Conservation (phyloP, 345 rosid species). For the Syzygium grande region DNA sequence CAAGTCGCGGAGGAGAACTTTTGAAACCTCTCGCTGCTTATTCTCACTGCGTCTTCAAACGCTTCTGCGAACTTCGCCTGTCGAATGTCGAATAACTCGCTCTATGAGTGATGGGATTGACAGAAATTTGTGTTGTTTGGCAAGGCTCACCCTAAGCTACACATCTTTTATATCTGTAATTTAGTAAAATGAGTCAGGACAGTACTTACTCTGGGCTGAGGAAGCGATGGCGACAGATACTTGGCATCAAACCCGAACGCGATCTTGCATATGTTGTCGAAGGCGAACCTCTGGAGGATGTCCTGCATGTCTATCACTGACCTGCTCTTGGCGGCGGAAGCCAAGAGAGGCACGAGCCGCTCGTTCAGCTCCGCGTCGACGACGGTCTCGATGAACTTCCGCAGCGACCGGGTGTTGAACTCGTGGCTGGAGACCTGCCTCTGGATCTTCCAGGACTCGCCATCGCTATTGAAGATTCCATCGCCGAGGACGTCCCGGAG, state of each 20-base stretch:
- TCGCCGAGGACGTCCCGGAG: slow-evolving; percentile 50
- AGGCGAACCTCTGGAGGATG: slow-evolving; percentile 52
- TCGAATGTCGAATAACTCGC: background rate
- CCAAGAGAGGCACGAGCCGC: slow-evolving; percentile 49
- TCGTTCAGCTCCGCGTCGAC: slow-evolving; percentile 42
- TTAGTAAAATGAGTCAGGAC: background rate
- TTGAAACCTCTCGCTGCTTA: background rate
- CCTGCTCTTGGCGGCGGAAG: slow-evolving; percentile 11
- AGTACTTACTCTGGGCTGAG: background rate
- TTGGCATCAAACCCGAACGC: slow-evolving; percentile 58
- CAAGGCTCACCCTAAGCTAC: background rate
- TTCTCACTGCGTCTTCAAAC: background rate
- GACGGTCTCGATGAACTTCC: slow-evolving; percentile 42
- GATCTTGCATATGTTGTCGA: slow-evolving; percentile 61
- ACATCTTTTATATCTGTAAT: background rate
- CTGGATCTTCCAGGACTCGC: slow-evolving; percentile 52
- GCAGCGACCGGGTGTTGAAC: slow-evolving; percentile 58
- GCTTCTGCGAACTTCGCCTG: background rate
- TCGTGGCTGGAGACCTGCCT: slow-evolving; percentile 62
- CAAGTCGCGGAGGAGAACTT: slow-evolving; percentile 4
- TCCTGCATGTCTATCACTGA: slow-evolving; percentile 41
- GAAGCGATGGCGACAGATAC: slow-evolving; percentile 28
- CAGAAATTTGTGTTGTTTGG: background rate
- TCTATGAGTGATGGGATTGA: background rate
- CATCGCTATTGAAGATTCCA: slow-evolving; percentile 58